Evolutionary conservation across 2,329 filamentous ascomycete genomes (phyloP).

Genomic region (Aspergillus fijiensis): DNA sequence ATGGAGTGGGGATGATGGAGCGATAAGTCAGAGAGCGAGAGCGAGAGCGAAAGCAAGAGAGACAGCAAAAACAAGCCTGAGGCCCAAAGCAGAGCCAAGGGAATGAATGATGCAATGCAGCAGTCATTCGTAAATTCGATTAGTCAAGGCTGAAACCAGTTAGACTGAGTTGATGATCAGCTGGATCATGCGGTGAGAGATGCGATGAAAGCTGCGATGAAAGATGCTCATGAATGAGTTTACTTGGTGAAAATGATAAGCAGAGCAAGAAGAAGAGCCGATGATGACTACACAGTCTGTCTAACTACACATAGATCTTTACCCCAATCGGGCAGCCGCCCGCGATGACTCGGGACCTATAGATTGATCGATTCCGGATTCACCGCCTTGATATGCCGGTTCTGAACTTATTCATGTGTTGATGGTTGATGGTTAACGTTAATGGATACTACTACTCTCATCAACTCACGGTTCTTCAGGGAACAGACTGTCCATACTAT

Average conservation of each 20-base stretch:
- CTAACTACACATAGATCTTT: not conserved
- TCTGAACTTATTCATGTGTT: no score
- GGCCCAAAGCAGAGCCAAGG: no score
- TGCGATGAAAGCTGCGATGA: no score
- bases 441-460: no score
- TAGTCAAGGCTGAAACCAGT: not conserved
- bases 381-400: not conserved
- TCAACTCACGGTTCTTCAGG: not conserved
- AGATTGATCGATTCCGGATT: not conserved
- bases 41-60: no score
- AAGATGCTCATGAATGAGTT: not conserved
- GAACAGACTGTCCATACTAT: not conserved
- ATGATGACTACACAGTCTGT: not conserved
- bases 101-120: not conserved
- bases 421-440: no score
- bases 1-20: not conserved
- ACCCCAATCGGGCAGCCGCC: not conserved
- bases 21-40: not conserved
- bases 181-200: no score
- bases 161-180: no score
- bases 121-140: not conserved
- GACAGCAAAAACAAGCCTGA: no score
- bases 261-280: not conserved
- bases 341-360: no score
- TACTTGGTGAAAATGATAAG: not conserved